These are phyloP conservation scores for Salix brachista DNA, from an alignment of 345 rosid species.

Conservation along the genomic window DNA sequence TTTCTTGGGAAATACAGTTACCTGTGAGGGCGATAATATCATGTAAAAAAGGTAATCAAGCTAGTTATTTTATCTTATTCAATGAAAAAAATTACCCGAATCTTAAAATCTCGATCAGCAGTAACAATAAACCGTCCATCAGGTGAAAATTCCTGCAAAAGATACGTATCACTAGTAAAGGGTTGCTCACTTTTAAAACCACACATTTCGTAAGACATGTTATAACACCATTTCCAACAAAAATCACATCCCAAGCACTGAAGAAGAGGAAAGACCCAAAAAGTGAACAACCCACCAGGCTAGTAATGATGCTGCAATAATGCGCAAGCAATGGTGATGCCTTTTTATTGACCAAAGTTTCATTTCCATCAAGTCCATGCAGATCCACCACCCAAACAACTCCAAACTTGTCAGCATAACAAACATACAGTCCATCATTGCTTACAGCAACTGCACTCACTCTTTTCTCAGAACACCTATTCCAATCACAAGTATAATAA, in stretches of 20 bases:
- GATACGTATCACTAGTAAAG: background rate
- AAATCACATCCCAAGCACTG: background rate
- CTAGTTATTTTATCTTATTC: background rate
- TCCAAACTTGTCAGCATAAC: conserved; percentile 95
- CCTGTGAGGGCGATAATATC: conserved; percentile 40
- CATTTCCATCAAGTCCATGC: conserved; percentile 38
- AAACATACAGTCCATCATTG: conserved; percentile 55
- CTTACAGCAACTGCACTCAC: conserved; percentile 77
- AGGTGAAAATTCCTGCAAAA: conserved; percentile 78
- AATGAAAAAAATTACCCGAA: conserved; percentile 56
- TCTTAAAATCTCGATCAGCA: conserved; percentile 87
- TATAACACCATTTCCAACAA: background rate
- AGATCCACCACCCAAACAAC: conserved; percentile 81
- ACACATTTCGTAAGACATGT: background rate
- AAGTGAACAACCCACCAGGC: conserved; percentile 47
- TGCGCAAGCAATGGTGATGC: conserved; percentile 73
- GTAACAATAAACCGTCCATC: conserved; percentile 71
- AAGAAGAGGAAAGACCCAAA: background rate
- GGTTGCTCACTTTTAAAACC: background rate
- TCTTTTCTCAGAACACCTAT: conserved; percentile 86
- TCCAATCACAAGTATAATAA: background rate
- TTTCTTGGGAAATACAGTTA: conserved; percentile 69
- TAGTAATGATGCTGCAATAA: conserved; percentile 93
- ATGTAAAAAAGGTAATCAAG: conserved; percentile 9
- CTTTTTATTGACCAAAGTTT: conserved; percentile 42